A percentile compares a stretch with the other conserved stretches of the same genome.
phyloP scores from a whole-genome alignment of 2,329 filamentous ascomycete species.

The Sarocladiaceae sp. region DNA sequence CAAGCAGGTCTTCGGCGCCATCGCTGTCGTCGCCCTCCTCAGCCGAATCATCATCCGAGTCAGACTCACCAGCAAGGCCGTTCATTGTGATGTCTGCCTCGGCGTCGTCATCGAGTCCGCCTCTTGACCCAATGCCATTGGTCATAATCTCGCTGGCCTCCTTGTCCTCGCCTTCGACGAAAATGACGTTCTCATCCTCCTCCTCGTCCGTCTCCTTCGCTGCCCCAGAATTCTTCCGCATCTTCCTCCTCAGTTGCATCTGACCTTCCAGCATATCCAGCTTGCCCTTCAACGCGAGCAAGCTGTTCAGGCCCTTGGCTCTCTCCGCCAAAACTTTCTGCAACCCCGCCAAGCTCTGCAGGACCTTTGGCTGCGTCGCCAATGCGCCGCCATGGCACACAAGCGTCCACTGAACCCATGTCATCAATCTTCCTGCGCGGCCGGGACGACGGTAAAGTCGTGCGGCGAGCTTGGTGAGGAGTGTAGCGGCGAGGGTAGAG shows the following conservation, averaged over 20 bases:
- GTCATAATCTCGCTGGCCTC: constrained; percentile 33
- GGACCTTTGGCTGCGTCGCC: constrained; percentile 75
- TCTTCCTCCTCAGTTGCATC: constrained; percentile 68
- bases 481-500: constrained; percentile 68
- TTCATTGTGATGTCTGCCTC: constrained; percentile 33
- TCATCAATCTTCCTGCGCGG: constrained; percentile 81
- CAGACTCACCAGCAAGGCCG: constrained; percentile 51
- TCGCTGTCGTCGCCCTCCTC: constrained; percentile 38
- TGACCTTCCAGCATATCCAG: constrained; percentile 91
- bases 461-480: constrained; percentile 80
- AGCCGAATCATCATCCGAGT: constrained; percentile 43
- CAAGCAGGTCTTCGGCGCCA: constrained; percentile 40
- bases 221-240: constrained; percentile 42
- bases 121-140: constrained; percentile 24
- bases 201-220: constrained; percentile 42
- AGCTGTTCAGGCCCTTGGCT: constrained; percentile 70
- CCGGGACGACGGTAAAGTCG: constrained; percentile 82
- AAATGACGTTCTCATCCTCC: constrained; percentile 68
- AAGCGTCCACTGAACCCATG: constrained; percentile 94
- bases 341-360: constrained; percentile 69
- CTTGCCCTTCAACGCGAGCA: constrained; percentile 88
- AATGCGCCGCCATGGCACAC: constrained; percentile 88
- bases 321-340: constrained; percentile 85
- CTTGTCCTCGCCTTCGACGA: constrained; percentile 76
- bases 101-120: constrained; percentile 11